These are phyloP conservation scores for Waltiozyma solani DNA, from an alignment of 1,139 yeast species.

Conservation along the genomic window DNA sequence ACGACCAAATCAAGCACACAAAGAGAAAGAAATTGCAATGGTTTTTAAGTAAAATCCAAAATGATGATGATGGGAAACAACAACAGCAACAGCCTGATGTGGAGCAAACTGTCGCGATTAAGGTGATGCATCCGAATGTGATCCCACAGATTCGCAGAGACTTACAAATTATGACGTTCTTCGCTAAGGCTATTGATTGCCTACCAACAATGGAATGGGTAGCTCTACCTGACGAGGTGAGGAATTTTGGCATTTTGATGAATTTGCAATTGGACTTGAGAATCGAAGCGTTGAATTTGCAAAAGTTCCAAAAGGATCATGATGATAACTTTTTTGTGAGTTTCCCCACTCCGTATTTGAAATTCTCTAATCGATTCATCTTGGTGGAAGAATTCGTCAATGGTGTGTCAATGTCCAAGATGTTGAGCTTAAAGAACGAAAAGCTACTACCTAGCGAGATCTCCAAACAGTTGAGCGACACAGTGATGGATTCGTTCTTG, in stretches of 20 bases:
- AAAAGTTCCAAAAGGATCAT: conserved; percentile 40
- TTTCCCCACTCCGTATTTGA: conserved; percentile 72
- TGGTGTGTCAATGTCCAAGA: conserved; percentile 72
- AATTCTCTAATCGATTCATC: conserved; percentile 60
- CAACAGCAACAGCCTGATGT: conserved; percentile 21
- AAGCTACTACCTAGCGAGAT: conserved; percentile 25
- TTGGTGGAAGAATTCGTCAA: conserved; percentile 79
- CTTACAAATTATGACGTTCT: conserved; percentile 68
- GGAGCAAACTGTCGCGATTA: conserved; percentile 69
- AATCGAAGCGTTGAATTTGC: conserved; percentile 77
- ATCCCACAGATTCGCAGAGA: conserved; percentile 68
- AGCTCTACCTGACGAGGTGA: conserved; percentile 89
- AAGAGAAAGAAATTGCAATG: conserved; percentile 7
- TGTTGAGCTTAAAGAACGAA: conserved; percentile 39
- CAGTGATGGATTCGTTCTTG: conserved; percentile 82
- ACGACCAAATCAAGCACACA: conserved; percentile 8
- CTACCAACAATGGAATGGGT: conserved; percentile 98
- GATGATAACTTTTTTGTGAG: conserved; percentile 49
- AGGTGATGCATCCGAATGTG: conserved; percentile 86
- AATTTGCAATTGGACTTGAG: conserved; percentile 79
- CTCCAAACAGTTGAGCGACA: conserved; percentile 73
- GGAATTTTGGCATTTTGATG: conserved; percentile 81
- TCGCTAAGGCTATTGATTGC: conserved; percentile 57
- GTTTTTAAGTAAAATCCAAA: conserved; percentile 48
- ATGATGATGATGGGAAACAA: conserved; percentile 8